These are phyloP conservation scores for Trametes sanguinea DNA, from an alignment of 768 basidiomycete genomes.

Conservation along the genomic window DNA sequence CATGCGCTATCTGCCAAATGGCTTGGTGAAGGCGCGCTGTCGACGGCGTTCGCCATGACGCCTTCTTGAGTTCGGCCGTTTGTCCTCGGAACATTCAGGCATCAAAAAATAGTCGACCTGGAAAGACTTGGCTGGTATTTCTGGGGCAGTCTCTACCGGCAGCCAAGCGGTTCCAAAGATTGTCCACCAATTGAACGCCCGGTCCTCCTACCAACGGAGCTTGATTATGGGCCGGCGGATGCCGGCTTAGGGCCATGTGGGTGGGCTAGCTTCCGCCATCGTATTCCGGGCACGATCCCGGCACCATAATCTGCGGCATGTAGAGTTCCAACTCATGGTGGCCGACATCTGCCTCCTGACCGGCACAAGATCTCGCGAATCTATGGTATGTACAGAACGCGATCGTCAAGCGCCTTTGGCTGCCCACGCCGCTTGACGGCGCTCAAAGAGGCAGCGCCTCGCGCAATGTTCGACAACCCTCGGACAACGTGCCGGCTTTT, in stretches of 20 bases:
- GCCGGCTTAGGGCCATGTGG: conserved; percentile 9
- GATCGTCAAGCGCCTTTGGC: conserved; percentile 4
- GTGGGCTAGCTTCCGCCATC: conserved; percentile 6
- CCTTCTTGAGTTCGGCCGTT: background rate
- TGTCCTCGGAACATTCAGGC: background rate
- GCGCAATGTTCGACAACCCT: background rate
- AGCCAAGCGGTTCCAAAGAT: too few relatives aligned
- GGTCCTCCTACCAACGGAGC: too few relatives aligned
- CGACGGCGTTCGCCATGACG: background rate
- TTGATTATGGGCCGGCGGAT: conserved; percentile 4
- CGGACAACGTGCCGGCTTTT: background rate
- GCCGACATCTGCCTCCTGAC: background rate
- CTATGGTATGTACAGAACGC: conserved; percentile 1
- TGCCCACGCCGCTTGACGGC: background rate
- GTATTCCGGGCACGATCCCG: conserved; percentile 3
- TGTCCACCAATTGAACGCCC: too few relatives aligned
- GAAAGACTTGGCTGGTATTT: background rate
- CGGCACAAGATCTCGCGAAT: conserved; percentile 5
- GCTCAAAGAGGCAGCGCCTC: background rate
- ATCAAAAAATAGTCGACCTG: background rate
- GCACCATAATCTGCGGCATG: background rate
- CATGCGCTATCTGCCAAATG: background rate
- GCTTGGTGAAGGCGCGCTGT: conserved; percentile 1
- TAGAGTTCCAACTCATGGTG: background rate
- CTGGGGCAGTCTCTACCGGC: background rate